Evolutionary conservation across 768 basidiomycete species (phyloP), one percentile per base, ranked within the genome.

Genomic region (Hygrophoropsis aurantiaca): DNA sequence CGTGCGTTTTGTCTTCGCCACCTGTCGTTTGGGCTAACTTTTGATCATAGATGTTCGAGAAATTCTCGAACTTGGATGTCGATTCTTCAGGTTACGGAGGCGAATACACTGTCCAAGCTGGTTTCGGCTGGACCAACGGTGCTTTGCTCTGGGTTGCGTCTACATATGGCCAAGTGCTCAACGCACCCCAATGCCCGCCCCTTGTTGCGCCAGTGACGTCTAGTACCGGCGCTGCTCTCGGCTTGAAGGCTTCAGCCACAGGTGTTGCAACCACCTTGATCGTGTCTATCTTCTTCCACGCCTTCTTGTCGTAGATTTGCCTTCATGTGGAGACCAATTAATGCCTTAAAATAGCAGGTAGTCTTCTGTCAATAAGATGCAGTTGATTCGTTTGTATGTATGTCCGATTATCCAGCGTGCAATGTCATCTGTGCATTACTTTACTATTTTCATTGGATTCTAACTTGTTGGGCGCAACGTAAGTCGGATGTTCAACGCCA

Each of bases 101-200:
- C 20, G 91, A 94, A 72, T 95, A 97, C 56, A 87, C 82, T 2
- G 92, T 94, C 3, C 89, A 92, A 67, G 82, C 79, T 11, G 89
- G 90, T 18, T 92, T 92, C 58, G 89, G 90, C 15, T 94, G 91
- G 90, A 91, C 89, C 34, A 92, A 93, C 56, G 90, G 90, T 16
- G 88, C 84, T 8, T 60, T 81, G 44, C 75, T 92, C 32, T 91
- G 86, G 84, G 71, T 87, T 18, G 82, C 87, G 16, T 79, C 77
- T 52, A 76, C 71, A 37, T 90, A 84, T 56, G 89, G 87, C 0
- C 40, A 70, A 2, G 61, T 78, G 11, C 73, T 93, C 36, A 77
- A 72, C 39, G 65, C 74, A 1, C 90, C 89, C 0, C 47, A 70
- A 25, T 93, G 90, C 56, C 90, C 90, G 4, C 40, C 68, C 16